A percentile compares a stretch with the other conserved stretches of the same genome.
Conservation (phyloP, 176 grass and related monocot genomes). For the Ensete glaucum region DNA sequence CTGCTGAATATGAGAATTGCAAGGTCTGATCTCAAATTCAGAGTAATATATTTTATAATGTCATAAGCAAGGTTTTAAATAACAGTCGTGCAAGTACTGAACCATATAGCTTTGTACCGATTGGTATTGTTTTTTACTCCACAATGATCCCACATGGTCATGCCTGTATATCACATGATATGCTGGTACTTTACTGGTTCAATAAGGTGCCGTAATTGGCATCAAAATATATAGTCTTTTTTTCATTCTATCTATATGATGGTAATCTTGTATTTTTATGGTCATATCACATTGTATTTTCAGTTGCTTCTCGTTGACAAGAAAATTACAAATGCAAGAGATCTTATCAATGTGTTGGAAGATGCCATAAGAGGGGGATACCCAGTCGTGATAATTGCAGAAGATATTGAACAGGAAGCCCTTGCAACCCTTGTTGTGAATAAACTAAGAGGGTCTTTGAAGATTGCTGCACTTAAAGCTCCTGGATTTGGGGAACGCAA, state of each 20-base stretch:
- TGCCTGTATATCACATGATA: too few species aligned
- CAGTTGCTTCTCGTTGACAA: slow-evolving; percentile 65
- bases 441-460: slow-evolving; percentile 87
- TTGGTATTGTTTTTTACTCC: too few species aligned
- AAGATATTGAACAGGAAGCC: slow-evolving; percentile 98
- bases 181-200: too few species aligned
- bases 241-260: too few species aligned
- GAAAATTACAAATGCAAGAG: slow-evolving; percentile 60
- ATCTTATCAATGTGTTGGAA: slow-evolving; percentile 64
- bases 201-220: too few species aligned
- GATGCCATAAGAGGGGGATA: slow-evolving; percentile 87
- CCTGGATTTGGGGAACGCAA: slow-evolving; percentile 95
- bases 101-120: too few species aligned
- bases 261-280: not conserved
- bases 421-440: slow-evolving; percentile 95
- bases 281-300: slow-evolving; percentile 6
- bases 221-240: too few species aligned
- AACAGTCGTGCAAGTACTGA: too few species aligned
- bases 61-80: not conserved
- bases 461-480: slow-evolving; percentile 89
- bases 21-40: slow-evolving; percentile 31
- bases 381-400: slow-evolving; percentile 73
- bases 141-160: too few species aligned
- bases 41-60: not conserved
- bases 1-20: slow-evolving; percentile 60